Conservation (phyloP, 202 grass and related monocot species). For the Setaria viridis region DNA sequence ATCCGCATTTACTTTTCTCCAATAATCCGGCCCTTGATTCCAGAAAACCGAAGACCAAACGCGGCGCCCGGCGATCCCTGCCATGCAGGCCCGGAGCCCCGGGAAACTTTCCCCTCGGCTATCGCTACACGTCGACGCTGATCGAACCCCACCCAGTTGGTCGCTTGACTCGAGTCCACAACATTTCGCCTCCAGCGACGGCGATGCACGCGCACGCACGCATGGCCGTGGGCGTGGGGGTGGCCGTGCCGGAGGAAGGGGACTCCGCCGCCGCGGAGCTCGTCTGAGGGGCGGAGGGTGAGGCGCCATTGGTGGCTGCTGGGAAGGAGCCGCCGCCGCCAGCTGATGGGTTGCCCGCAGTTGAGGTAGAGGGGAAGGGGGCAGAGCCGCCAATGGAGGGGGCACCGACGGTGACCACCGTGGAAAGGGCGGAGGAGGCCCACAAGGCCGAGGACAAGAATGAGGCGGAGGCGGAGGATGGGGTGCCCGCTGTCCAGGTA, state of each 20-base stretch:
- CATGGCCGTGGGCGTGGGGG: not conserved
- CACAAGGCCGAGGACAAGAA: not conserved
- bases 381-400: not conserved
- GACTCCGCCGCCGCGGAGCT: not conserved
- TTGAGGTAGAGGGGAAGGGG: not conserved
- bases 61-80: not conserved
- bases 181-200: not conserved
- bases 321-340: not conserved
- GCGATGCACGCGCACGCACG: not conserved
- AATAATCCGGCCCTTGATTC: too few relatives aligned
- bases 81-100: not conserved
- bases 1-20: too few relatives aligned
- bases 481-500: not conserved
- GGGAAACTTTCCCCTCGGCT: not conserved
- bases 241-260: not conserved
- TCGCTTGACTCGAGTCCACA: constrained; percentile 22
- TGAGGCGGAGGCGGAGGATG: not conserved
- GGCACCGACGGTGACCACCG: not conserved
- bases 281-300: not conserved
- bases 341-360: not conserved
- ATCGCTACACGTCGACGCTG: not conserved
- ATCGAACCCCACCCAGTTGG: not conserved
- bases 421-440: not conserved
- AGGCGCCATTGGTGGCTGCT: constrained; percentile 42
- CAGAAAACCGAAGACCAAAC: not conserved